phyloP scores from a whole-genome alignment of 306 rosid genomes.

The Prunus mira region DNA sequence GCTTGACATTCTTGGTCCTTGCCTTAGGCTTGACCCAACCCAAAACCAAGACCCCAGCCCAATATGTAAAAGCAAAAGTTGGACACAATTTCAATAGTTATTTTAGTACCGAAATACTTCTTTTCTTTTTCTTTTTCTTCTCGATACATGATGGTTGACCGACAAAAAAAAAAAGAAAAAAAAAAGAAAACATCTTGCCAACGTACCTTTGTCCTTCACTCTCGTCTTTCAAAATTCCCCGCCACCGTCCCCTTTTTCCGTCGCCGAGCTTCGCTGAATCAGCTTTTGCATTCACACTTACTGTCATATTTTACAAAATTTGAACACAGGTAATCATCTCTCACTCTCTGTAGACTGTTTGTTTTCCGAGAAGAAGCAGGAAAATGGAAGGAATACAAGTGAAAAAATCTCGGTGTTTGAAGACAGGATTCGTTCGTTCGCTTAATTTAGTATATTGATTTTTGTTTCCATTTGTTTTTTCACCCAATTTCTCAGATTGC shows the following conservation, averaged over 20 bases:
- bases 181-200: background rate
- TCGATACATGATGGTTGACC: too few relatives aligned
- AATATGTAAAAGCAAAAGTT: background rate
- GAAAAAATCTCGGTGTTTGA: background rate
- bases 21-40: background rate
- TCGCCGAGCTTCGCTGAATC: conserved; percentile 2
- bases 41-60: background rate
- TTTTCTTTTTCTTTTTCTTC: background rate
- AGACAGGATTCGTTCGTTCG: background rate
- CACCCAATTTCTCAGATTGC: background rate
- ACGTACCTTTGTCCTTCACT: background rate
- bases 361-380: background rate
- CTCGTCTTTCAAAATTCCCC: conserved; percentile 36
- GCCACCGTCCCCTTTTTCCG: conserved; percentile 22
- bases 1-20: background rate
- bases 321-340: background rate
- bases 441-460: background rate
- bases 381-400: background rate
- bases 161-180: too few relatives aligned
- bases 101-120: background rate
- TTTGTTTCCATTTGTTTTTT: background rate
- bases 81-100: background rate
- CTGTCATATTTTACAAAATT: background rate
- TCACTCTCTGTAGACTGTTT: conserved; percentile 1
- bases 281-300: background rate